Base-by-base conservation (phyloP, 129 eudicot genomes). In the Escallonia rubra region DNA sequence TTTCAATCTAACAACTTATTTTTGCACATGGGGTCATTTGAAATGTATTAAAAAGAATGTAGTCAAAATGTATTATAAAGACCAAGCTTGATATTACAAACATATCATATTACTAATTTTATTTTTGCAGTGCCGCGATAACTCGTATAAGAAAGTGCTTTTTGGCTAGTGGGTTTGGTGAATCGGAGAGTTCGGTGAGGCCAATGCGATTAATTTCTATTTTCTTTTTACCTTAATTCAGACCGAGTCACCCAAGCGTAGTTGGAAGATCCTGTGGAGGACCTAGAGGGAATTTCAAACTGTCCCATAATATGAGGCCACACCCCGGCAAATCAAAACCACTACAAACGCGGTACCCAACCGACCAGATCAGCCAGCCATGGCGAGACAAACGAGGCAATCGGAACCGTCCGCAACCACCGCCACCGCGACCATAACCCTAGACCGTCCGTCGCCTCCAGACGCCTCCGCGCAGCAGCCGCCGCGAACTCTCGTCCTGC, bases 401-500 rank as follows among this genome's bases (percentile, higher is more conserved):
- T 74, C 76, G 48, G 63, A 66, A 42, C 44, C 82, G 1, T 59
- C 89, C 11, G 15, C 86, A n/a, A 54, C 82, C 57, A 68, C 89
- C 12, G 61, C 77, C 2, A 73, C 85, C 53, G 57, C 66, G 45
- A 88, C 87, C 76, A 59, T 87, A 68, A 82, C 83, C 83, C 73
- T 83, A 42, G 87, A 78, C 43, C 43, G 49, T 43, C 63, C 88
- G 45, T 15, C 83, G 64, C 72, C 83, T 4, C 51, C 83, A 0
- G 10, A 74, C 8, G 62, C 81, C 41, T 8, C 57, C 10, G 62
- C 82, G 3, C 77, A 59, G 47, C 85, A 83, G 54, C 75, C 82
- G 13, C 50, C 71, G 4, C 76, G 80, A 51, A 81, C 96, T 66
- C 67, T 91, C 65, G 79, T 80, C 43, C 41, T 91, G 75, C 81